Evolutionary conservation across 2,329 filamentous ascomycete species (phyloP), one percentile per base, ranked within the genome.

Genomic region (Onygenales sp.): DNA sequence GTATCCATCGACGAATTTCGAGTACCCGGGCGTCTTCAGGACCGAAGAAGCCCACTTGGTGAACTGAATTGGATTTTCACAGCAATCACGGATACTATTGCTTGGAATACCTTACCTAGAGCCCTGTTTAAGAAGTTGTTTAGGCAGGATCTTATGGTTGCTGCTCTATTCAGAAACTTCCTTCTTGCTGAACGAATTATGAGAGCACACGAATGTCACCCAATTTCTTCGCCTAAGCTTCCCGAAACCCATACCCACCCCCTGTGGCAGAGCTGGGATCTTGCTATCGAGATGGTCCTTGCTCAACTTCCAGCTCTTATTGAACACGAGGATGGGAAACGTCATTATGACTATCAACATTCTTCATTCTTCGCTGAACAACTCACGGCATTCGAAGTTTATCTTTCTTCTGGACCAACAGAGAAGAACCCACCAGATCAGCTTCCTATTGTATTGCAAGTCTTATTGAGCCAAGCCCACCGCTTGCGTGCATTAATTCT

Each of bases 1-100:
- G 75, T 95, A 53, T 85, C 82, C 2, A 82, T 92, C 3, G 88
- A 93, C 56, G 82, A 92, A 61, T 91, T 92, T 43, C 87, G 89
- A 69, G 86, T 98, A 14, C 91, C 92, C 2, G 93, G 93, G 36
- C 85, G 90, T 57, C 80, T 97, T 43, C 92, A 95, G 65, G 93
- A 98, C 71, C 82, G 93, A 56, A 81, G 93, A 64, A 97, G 93
- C 49, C 93, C 93, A 7, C 79, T 98, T 36, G 93, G 93, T 57
- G 93, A 98, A 72, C 77, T 98, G 11, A 98, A 98, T 65, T 98
- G 93, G 93, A 98, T 98, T 38, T 97, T 98, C 66, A 98, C 93
- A 0, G 93, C 93, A 52, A 97, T 98, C 59, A 98, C 93, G 0
- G 93, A 98, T 67, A 97, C 92, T 1, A 98, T 98, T 63, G 93